Evolutionary conservation across 1,284 basidiomycete genomes (phyloP), one percentile per base, ranked within the genome.

Genomic region (Sparassis latifolia): DNA sequence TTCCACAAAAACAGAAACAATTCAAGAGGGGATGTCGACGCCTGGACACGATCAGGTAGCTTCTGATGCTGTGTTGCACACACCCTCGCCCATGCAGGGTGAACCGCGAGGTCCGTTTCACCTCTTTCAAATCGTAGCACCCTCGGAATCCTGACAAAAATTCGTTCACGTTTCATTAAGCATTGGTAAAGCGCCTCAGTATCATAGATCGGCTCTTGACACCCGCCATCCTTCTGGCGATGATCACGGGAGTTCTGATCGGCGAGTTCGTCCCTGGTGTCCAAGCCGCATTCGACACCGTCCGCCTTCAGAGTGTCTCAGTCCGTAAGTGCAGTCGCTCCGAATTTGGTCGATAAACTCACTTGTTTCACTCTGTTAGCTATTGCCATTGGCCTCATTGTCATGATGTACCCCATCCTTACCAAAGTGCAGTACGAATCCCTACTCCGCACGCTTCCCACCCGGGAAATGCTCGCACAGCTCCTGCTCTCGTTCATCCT

Each of bases 321-420:
- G 72, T 78, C 40, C 82, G 83, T 84, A 63, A 67, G 80, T 73
- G 5, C 10, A 33, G 3, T 49, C 6, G 57, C 57, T 27, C 53
- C 60, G 4, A 45, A 33, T 2, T 50, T 12, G 28, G 45, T 20
- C 32, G 12, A n/a, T 27, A 6, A 27, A 29, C 20, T 20, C 20
- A 20, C 20, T 20, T 20, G 1, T 20, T 20, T 20, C 32, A 31
- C 32, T 12, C 20, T 20, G 20, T 38, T 55, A 90, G 87, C 87
- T 0, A 88, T 91, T 49, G 82, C 83, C 1, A 72, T 89, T 39
- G 89, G 87, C 2, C 78, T 89, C 51, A 78, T 93, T 29, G 73
- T 92, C 48, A 94, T 95, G 92, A 95, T 94, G 86, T 93, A 89
- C 86, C 92, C 91, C 1, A 80, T 87, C 41, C 76, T 86, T 45